A percentile compares a stretch with the other conserved stretches of the same genome.
Evolutionary conservation across 2,329 filamentous ascomycete genomes (phyloP).

Genomic region (Taxawa tesnikishii): DNA sequence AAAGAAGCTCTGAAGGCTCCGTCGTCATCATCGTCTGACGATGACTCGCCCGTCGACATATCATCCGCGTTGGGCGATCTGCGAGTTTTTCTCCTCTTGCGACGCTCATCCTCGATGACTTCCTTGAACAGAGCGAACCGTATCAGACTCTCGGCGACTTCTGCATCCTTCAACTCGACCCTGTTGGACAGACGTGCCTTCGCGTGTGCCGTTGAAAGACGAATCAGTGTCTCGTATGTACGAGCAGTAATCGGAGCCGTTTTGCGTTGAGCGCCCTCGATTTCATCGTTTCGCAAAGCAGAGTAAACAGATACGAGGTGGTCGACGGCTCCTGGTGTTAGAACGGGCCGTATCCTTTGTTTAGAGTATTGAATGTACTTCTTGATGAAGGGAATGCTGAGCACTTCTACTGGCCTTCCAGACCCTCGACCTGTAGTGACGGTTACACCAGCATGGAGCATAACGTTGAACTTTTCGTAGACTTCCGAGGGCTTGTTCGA

Average conservation of each 20-base stretch:
- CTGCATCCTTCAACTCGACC: conserved; percentile 80
- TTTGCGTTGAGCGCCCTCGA: conserved; percentile 84
- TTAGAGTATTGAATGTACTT: conserved; percentile 99
- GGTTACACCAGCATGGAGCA: conserved; percentile 87
- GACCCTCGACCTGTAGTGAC: conserved; percentile 61
- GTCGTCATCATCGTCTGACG: conserved; percentile 44
- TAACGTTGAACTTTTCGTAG: conserved; percentile 90
- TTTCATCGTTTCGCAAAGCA: conserved; percentile 84
- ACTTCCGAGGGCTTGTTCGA: conserved; percentile 74
- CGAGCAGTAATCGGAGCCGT: conserved; percentile 93
- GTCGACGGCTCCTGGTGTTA: conserved; percentile 84
- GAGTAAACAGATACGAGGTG: conserved; percentile 88
- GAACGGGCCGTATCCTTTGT: conserved; percentile 72
- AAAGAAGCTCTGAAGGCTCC: conserved; percentile 23
- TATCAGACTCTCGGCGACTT: conserved; percentile 77
- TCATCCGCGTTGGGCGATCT: conserved; percentile 43
- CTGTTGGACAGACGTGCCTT: conserved; percentile 80
- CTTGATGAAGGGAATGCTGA: conserved; percentile 97
- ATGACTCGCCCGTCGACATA: conserved; percentile 44
- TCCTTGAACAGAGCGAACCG: conserved; percentile 97
- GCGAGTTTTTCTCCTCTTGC: conserved; percentile 70
- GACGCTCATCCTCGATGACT: conserved; percentile 64
- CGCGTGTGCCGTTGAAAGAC: conserved; percentile 89
- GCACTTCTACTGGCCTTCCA: conserved; percentile 68
- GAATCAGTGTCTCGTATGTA: conserved; percentile 96